Conservation (phyloP, 805 yeast genomes). For the Starmerella sirachaensis region DNA sequence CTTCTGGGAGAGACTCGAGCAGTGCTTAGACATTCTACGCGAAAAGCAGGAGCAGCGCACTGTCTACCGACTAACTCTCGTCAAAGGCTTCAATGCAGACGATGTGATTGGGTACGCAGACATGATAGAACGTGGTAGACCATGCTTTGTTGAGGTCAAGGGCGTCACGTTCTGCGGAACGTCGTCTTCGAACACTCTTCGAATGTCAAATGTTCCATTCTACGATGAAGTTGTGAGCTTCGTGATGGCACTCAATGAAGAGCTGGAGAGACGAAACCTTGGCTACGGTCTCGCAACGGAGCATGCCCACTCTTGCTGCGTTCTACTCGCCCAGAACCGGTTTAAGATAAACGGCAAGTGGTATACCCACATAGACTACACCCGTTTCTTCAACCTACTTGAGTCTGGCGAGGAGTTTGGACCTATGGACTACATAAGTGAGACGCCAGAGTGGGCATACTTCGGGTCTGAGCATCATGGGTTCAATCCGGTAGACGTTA, state of each 20-base stretch:
- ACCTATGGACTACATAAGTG: slow-evolving; percentile 67
- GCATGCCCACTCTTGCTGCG: slow-evolving; percentile 91
- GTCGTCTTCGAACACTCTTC: slow-evolving; percentile 76
- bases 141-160: slow-evolving; percentile 82
- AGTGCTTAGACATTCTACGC: slow-evolving; percentile 71
- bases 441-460: slow-evolving; percentile 84
- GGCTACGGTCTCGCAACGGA: slow-evolving; percentile 82
- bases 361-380: slow-evolving; percentile 83
- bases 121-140: slow-evolving; percentile 66
- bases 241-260: slow-evolving; percentile 51
- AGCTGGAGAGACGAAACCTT: slow-evolving; percentile 53
- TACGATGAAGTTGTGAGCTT: slow-evolving; percentile 78
- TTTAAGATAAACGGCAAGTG: slow-evolving; percentile 62
- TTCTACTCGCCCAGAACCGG: slow-evolving; percentile 62
- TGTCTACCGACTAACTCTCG: slow-evolving; percentile 79
- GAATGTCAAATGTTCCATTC: slow-evolving; percentile 92
- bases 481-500: slow-evolving; percentile 73
- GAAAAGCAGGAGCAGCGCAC: slow-evolving; percentile 74
- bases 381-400: slow-evolving; percentile 58
- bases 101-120: slow-evolving; percentile 72
- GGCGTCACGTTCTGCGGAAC: slow-evolving; percentile 96
- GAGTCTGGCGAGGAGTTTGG: slow-evolving; percentile 54
- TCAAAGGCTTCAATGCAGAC: slow-evolving; percentile 82
- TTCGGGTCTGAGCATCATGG: slow-evolving; percentile 82
- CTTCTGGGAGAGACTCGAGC: slow-evolving; percentile 79